Evolutionary conservation across 2,329 filamentous ascomycete genomes (phyloP).

Genomic region (Thyridium curvatum): DNA sequence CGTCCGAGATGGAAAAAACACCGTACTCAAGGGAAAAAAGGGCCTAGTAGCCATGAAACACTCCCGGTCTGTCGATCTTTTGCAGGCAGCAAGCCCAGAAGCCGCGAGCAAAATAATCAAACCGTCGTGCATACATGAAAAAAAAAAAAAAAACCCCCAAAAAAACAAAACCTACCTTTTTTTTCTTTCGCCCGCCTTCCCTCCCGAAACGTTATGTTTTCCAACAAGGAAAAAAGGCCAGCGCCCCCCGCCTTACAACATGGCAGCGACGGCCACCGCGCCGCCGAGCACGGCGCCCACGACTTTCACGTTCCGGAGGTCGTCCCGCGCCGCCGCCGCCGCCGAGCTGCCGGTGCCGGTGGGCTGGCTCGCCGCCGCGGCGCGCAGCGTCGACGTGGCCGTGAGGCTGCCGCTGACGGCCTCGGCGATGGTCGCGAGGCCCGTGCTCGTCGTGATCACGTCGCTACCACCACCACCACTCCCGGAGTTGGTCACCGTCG

Average conservation of each 20-base stretch:
- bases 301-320: conserved; percentile 12
- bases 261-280: conserved; percentile 17
- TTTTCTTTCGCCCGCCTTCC: no score
- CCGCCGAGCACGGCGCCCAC: conserved; percentile 19
- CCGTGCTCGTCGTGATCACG: conserved; percentile 16
- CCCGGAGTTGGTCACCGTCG: conserved; percentile 14
- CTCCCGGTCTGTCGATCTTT: no score
- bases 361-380: conserved; percentile 3
- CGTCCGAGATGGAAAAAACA: no score
- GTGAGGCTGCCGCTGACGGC: conserved; percentile 21
- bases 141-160: background rate
- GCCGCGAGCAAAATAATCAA: no score
- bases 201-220: no score
- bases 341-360: conserved; percentile 5
- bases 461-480: background rate
- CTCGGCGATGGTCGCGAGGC: conserved; percentile 18
- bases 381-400: conserved; percentile 18
- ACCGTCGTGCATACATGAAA: background rate
- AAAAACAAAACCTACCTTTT: no score
- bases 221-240: no score
- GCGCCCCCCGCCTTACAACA: conserved; percentile 17
- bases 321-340: conserved; percentile 1
- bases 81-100: no score
- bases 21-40: no score
- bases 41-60: no score